Base-by-base conservation (phyloP, 2,329 filamentous ascomycete genomes). In the Xylaria arbuscula region DNA sequence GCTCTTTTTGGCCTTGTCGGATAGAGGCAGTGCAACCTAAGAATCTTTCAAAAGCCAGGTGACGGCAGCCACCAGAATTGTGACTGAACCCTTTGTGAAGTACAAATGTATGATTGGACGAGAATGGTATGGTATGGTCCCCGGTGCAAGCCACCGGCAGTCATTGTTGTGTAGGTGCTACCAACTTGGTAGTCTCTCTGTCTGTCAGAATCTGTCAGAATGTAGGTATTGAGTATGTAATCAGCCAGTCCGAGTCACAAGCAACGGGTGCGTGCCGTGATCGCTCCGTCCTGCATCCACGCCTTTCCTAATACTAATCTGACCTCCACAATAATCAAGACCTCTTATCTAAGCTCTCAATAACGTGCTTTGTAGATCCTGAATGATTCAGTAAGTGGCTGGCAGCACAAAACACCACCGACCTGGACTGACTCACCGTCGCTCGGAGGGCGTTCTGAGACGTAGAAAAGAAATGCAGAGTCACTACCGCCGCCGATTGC, bases 251-350 rank as follows among this genome's bases (percentile, higher is more conserved):
- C 38, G 19, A 58, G 9, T 17, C 22, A 22, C 10, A 50, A 11
- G n/a, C 5, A 5, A 28, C 28, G 28, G 28, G 28, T 28, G 22
- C 19, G 50, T 22, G 32, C n/a, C 6, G 42, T 40, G 42, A 59
- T 50, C 47, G 10, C 24, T 17, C 13, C 15, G 7, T 53, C 28
- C 22, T 54, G 28, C 32, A 57, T 36, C 28, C 34, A 40, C 67
- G 24, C 67, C 59, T 56, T 69, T 61, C 55, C 67, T 50, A 24
- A 63, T 67, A 28, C 67, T 57, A 57, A 28, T 28, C 3, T 32
- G 36, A 8, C n/a, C 55, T 53, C 24, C 50, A 53, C 24, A 53
- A 13, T n/a, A 48, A 47, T 28, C 55, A 32, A 5, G 38, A n/a
- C 28, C 55, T 51, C 9, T 47, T 53, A 42, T 50, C 32, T 51